Percentiles rank a stretch among this genome's conserved stretches.
phyloP scores from a whole-genome alignment of 441 rosid species.

The Monsonia emarginata region DNA sequence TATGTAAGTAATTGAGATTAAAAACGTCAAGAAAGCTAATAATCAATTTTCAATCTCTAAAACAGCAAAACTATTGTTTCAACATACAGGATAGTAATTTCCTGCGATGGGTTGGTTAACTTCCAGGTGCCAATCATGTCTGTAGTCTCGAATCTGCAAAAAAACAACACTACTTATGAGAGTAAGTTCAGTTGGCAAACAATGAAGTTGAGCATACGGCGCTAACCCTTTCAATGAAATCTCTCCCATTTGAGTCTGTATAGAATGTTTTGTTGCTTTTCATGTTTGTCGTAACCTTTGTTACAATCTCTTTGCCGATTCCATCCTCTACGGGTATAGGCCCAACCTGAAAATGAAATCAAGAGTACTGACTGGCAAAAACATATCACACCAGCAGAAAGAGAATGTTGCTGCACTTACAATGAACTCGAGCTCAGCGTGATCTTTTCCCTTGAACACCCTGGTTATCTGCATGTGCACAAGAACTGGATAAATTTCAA shows the following conservation, averaged over 20 bases:
- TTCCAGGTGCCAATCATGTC: slow-evolving; percentile 87
- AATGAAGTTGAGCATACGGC: slow-evolving; percentile 11
- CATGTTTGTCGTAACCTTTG: slow-evolving; percentile 67
- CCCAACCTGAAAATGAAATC: slow-evolving; percentile 69
- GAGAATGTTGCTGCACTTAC: slow-evolving; percentile 40
- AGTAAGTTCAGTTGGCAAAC: neutral
- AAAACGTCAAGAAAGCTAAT: no score
- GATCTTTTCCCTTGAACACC: slow-evolving; percentile 77
- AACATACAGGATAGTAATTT: slow-evolving; percentile 91
- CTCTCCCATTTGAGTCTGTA: slow-evolving; percentile 96
- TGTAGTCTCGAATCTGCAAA: slow-evolving; percentile 80
- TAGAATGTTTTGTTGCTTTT: slow-evolving; percentile 69
- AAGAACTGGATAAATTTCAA: slow-evolving; percentile 10
- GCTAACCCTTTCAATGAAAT: slow-evolving; percentile 80
- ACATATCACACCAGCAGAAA: neutral
- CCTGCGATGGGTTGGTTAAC: slow-evolving; percentile 92
- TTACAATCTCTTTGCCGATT: slow-evolving; percentile 74
- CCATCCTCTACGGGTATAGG: slow-evolving; percentile 76
- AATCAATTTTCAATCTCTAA: no score
- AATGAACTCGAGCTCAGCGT: slow-evolving; percentile 90
- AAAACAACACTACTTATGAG: neutral
- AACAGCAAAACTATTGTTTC: neutral
- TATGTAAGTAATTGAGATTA: neutral
- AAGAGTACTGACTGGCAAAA: slow-evolving; percentile 11
- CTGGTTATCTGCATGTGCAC: slow-evolving; percentile 53